Conservation (phyloP, 139 green algal genomes). For the Micractinium sp. region DNA sequence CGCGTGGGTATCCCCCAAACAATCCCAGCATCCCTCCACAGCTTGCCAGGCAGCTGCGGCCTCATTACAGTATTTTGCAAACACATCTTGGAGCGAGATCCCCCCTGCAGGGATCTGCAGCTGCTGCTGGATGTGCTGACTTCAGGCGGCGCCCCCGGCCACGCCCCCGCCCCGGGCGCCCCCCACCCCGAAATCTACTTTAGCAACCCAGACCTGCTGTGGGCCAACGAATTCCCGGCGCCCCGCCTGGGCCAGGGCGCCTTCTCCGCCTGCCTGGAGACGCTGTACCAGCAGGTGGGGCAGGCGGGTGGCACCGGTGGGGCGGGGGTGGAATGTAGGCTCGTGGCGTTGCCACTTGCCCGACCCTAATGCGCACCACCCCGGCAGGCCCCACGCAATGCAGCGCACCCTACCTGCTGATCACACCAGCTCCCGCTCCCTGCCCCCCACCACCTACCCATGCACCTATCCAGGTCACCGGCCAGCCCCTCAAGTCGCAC, state of each 20-base stretch:
- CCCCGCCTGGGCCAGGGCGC: constrained; percentile 76
- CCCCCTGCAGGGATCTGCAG: constrained; percentile 45
- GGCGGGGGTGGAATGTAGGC: background rate
- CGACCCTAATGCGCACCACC: background rate
- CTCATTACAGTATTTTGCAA: too few relatives aligned
- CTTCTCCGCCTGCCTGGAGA: constrained; percentile 65
- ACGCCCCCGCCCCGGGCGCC: background rate
- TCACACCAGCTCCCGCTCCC: background rate
- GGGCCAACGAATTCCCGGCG: constrained; percentile 68
- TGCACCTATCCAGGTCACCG: constrained; percentile 16
- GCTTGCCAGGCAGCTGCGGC: too few relatives aligned
- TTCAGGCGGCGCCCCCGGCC: constrained; percentile 29
- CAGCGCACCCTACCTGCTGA: background rate
- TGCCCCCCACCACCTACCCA: background rate
- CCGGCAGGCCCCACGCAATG: too few relatives aligned
- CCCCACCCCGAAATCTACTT: constrained; percentile 48
- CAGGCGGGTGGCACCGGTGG: background rate
- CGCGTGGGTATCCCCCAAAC: background rate
- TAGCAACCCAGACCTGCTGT: constrained; percentile 77
- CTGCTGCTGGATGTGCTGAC: constrained; percentile 48
- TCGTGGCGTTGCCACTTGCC: background rate
- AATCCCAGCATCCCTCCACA: too few relatives aligned
- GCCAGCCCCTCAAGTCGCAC: constrained; percentile 23
- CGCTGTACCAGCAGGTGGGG: constrained; percentile 53
- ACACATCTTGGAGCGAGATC: too few relatives aligned